Evolutionary conservation across 805 yeast genomes (phyloP), one percentile per base, ranked within the genome.

Genomic region (Candida manassasensis): DNA sequence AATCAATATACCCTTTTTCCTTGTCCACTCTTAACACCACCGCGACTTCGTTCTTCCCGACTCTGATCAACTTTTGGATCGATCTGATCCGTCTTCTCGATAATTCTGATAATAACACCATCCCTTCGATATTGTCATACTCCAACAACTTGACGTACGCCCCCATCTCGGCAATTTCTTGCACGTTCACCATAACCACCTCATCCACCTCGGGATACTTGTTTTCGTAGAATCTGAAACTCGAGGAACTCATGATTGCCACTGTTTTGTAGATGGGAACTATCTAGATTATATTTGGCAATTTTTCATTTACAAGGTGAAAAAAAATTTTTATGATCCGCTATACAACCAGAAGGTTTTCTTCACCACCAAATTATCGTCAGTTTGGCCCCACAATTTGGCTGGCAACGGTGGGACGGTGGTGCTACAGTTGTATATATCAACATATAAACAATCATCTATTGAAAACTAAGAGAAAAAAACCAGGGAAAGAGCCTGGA

Each of bases 81-180:
- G 97, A 87, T 64, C 98, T 79, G 55, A 93, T 93, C 71, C 98
- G 94, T 75, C 98, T 87, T 77, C 98, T 85, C 24, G 97, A 89
- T 50, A 93, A 76, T 69, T 93, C 98, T 27, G 95, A 84, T 53
- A 93, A 76, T 47, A 93, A 72, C 39, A 93, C 95, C 98, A 93
- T 93, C 55, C 98, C 98, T 67, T 93, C 98, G 57, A 93, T 90
- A 61, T 90, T 93, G 67, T 93, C 97, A 59, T 93, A 93, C 67
- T 93, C 98, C 46, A 93, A 75, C 47, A 93, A 74, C 63, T 88
- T 90, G 46, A 93, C 95, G 62, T 93, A 93, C 10, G 98, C 98
- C 41, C 98, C 98, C 98, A 93, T 93, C 64, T 93, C 98, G 49
- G 97, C 98, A 52, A 93, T 93, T 61, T 85, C 94, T 63, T 85